phyloP scores from a whole-genome alignment of 805 yeast genomes.

The Lipomyces mesembrius region DNA sequence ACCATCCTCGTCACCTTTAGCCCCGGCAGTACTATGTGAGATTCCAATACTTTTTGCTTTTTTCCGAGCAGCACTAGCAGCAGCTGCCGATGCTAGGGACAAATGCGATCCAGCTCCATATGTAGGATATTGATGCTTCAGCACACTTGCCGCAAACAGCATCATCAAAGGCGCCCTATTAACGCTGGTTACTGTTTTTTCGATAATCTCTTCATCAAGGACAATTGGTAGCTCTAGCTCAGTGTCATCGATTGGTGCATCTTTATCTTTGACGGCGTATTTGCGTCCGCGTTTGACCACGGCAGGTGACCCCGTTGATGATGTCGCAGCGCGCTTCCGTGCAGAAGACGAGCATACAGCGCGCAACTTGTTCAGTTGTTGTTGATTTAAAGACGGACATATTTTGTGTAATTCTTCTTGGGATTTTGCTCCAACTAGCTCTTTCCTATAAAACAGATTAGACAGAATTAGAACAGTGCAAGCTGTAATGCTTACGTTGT shows the following conservation, averaged over 20 bases:
- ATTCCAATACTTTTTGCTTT: conserved; percentile 29
- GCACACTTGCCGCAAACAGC: conserved; percentile 24
- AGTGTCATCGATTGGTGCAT: conserved; percentile 12
- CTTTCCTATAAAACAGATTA: conserved; percentile 15
- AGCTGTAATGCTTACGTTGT: conserved; percentile 14
- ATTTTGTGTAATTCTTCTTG: conserved; percentile 21
- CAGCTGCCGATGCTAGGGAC: conserved; percentile 34
- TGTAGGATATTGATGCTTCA: conserved; percentile 24
- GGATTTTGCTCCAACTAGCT: conserved; percentile 13
- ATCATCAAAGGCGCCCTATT: conserved; percentile 36
- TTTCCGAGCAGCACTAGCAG: conserved; percentile 21
- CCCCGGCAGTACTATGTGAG: not conserved
- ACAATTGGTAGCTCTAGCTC: conserved; percentile 20
- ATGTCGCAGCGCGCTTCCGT: not conserved
- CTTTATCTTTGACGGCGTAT: not conserved
- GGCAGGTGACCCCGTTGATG: not conserved
- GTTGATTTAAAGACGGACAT: conserved; percentile 15
- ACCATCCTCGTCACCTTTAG: not conserved
- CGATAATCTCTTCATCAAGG: conserved; percentile 12
- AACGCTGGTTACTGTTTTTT: conserved; percentile 6
- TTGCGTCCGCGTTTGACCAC: conserved; percentile 11
- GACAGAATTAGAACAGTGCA: not conserved
- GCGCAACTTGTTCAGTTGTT: conserved; percentile 18
- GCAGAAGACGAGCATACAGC: conserved; percentile 7
- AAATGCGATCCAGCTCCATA: conserved; percentile 29